Evolutionary conservation across 306 rosid genomes (phyloP), one percentile per base, ranked within the genome.

Genomic region (Adenanthera pavonina): DNA sequence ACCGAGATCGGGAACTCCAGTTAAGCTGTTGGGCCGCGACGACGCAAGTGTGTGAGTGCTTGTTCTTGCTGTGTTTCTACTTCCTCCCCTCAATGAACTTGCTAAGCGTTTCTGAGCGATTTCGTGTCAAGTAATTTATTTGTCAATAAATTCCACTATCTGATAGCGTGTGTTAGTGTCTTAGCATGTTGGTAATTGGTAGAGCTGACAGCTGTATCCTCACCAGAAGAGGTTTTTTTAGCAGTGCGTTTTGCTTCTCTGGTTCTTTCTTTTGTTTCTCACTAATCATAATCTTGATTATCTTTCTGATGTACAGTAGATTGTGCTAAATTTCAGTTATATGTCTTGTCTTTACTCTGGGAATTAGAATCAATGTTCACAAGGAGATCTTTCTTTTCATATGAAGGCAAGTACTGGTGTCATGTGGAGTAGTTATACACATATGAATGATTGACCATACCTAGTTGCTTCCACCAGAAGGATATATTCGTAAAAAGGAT

Each of bases 1-100:
- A 20, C 97, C 97, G n/a, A 91, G 87, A 84, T 87, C 92, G 48
- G 97, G 95, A 13, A 91, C 97, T 80, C 97, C 97, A 7, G 95
- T 91, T 51, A 89, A 92, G 91, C 97, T 92, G 69, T 87, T 92
- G 35, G 97, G 97, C 60, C 94, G 95, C 47, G 88, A 92, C 38
- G 95, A 92, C 62, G 94, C 97, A 30, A 89, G 92, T 75, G 94
- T 92, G 97, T 92, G 65, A 91, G 95, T 86, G 13, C 41, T 57
- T 34, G 53, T 53, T 35, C 51, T 56, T 65, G 6, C 48, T 79
- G 34, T 78, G 43, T 64, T 46, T 57, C n/a, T 69, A 19, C 53
- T 34, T 13, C 72, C 60, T 72, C 15, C 56, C 20, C 17, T 74
- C 40, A 16, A 65, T 61, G 14, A 16, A 54, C 66, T 82, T 16